Percentiles rank a stretch among this genome's conserved stretches.
phyloP scores from a whole-genome alignment of 495 filamentous ascomycete genomes.

The Lasiosphaeria hispida region DNA sequence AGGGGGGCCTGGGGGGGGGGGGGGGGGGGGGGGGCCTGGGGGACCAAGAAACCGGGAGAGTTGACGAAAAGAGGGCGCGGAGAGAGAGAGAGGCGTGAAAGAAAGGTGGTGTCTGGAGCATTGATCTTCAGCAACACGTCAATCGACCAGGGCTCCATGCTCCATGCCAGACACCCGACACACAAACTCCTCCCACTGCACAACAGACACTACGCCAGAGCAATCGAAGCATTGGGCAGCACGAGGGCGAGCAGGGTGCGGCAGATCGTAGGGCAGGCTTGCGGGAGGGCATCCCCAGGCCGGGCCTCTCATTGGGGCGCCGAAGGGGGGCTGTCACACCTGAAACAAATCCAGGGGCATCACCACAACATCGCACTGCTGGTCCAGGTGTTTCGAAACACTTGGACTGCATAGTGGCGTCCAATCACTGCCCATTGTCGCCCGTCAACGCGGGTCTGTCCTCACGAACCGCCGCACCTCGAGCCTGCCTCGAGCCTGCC shows the following conservation, averaged over 20 bases:
- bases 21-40: conserved; percentile 30
- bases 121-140: not conserved
- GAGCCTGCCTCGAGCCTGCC: too few species aligned
- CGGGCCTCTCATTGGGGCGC: conserved; percentile 16
- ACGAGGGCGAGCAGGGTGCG: too few species aligned
- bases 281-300: not conserved
- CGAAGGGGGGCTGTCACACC: conserved; percentile 17
- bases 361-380: conserved; percentile 18
- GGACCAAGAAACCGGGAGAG: conserved; percentile 35
- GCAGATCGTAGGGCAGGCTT: conserved; percentile 16
- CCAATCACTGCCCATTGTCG: conserved; percentile 23
- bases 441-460: conserved; percentile 14
- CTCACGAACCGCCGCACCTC: conserved; percentile 1
- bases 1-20: conserved; percentile 51
- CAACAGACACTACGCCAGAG: too few species aligned
- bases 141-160: too few species aligned
- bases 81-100: conserved; percentile 23
- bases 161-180: too few species aligned
- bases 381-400: conserved; percentile 33
- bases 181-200: too few species aligned
- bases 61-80: conserved; percentile 40
- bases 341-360: conserved; percentile 28
- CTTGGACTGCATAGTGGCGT: conserved; percentile 23
- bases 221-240: too few species aligned
- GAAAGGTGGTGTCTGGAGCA: conserved; percentile 37